phyloP scores from a whole-genome alignment of 805 yeast species.

The Candida pseudofarinosa region DNA sequence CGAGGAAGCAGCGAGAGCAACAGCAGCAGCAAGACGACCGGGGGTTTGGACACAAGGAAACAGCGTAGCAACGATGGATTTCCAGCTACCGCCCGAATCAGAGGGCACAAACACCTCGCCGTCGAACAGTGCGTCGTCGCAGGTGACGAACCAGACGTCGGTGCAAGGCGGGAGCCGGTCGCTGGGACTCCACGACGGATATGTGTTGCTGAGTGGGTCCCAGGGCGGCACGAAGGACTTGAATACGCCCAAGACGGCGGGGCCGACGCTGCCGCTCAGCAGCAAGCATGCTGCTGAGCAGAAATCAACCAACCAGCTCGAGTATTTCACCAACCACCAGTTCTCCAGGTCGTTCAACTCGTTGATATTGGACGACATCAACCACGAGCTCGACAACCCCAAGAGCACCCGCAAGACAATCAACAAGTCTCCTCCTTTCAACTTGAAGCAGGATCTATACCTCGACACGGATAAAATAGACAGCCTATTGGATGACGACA shows the following conservation, averaged over 20 bases:
- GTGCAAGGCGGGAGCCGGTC: background rate
- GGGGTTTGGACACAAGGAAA: background rate
- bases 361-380: slow-evolving; percentile 35
- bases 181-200: background rate
- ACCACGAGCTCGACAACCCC: slow-evolving; percentile 13
- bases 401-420: slow-evolving; percentile 16
- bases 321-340: slow-evolving; percentile 35
- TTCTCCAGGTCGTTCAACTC: slow-evolving; percentile 42
- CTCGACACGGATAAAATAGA: slow-evolving; percentile 19
- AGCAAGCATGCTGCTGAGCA: background rate
- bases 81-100: slow-evolving; percentile 22
- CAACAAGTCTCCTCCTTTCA: slow-evolving; percentile 41
- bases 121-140: slow-evolving; percentile 6
- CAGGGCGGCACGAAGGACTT: background rate
- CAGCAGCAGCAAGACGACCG: background rate
- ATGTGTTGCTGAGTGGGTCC: background rate
- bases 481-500: slow-evolving; percentile 13
- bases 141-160: slow-evolving; percentile 9
- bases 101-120: slow-evolving; percentile 16
- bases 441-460: slow-evolving; percentile 28
- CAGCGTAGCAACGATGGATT: slow-evolving; percentile 8
- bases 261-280: background rate
- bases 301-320: slow-evolving; percentile 12
- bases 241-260: background rate
- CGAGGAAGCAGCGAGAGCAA: background rate